Percentiles rank a stretch among this genome's conserved stretches.
Evolutionary conservation across 768 basidiomycete species (phyloP).

Genomic region (Calocera viscosa): DNA sequence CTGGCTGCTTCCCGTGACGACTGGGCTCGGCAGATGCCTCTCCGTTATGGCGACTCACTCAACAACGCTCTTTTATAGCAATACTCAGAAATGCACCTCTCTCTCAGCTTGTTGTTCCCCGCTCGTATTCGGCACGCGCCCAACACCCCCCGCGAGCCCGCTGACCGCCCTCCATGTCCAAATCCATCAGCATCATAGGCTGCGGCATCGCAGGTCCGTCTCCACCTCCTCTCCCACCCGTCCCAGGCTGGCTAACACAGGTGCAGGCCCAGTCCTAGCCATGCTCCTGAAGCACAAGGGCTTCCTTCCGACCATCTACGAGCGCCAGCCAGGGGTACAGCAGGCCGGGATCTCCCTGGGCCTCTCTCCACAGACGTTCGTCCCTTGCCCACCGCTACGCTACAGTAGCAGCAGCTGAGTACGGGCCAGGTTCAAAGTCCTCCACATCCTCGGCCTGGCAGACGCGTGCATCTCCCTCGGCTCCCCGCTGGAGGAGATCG

Average conservation of each 20-base stretch:
- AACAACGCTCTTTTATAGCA: too few relatives aligned
- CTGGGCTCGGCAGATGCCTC: too few relatives aligned
- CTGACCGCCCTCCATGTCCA: too few relatives aligned
- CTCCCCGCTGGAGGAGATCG: neutral
- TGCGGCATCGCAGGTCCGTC: slow-evolving; percentile 31
- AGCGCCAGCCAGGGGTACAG: slow-evolving; percentile 14
- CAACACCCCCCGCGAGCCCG: too few relatives aligned
- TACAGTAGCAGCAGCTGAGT: neutral
- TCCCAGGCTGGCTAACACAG: too few relatives aligned
- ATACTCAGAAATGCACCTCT: too few relatives aligned
- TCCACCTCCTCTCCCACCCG: too few relatives aligned
- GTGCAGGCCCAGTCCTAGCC: slow-evolving; percentile 26
- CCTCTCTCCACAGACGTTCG: neutral
- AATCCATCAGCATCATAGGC: slow-evolving; percentile 29
- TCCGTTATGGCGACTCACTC: too few relatives aligned
- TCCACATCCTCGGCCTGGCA: neutral
- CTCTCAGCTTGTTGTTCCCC: too few relatives aligned
- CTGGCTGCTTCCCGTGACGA: too few relatives aligned
- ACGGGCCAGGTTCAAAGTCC: neutral
- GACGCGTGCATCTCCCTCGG: neutral
- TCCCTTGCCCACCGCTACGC: neutral
- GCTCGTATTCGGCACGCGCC: too few relatives aligned
- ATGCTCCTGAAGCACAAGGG: slow-evolving; percentile 31
- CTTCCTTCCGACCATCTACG: slow-evolving; percentile 31
- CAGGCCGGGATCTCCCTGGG: neutral